Evolutionary conservation across 2,329 filamentous ascomycete species (phyloP), one percentile per base, ranked within the genome.

Genomic region (Pseudocercospora eumusae): DNA sequence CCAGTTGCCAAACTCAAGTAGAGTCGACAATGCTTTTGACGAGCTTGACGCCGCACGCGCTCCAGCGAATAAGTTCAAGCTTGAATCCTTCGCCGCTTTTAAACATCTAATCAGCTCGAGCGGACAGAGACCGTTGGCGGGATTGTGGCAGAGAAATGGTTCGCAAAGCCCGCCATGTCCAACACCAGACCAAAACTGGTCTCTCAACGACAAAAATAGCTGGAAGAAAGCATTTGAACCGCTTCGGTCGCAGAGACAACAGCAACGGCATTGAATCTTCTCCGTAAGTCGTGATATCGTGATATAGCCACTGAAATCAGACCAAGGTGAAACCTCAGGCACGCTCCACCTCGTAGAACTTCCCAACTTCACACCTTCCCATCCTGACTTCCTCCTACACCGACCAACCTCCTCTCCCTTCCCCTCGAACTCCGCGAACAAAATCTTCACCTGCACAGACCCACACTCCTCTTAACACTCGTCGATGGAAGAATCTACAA

Each of bases 351-450:
- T 18, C 15, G 3, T 25, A 15, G 15, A 40, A 15, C 36, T 40
- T 40, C 36, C 36, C 36, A 40, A 40, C 36, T 40, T 40, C 36
- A 40, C 36, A 13, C n/a, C n/a, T n/a, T n/a, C n/a, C n/a, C n/a
- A n/a, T n/a, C n/a, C n/a, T n/a, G n/a, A n/a, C 18, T 40, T 13
- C 36, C 5, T 0, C 36, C 36, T 40, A 40, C 36, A 40, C 33
- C 33, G 13, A 36, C 15, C 33, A 31, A 31, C 28, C 61, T 70
- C 52, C 66, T 71, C 49, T 55, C 49, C 20, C 65, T 74, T 13
- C 73, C 73, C 3, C 57, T 66, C 31, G 73, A 75, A 58, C 68
- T 75, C 6, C 69, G 73, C 54, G 68, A 72, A 47, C 60, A 72
- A 72, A 31, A 70, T 75, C 61, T 62, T 73, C 42, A 54, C 60